Evolutionary conservation across 2,329 filamentous ascomycete species (phyloP).

Genomic region (Sclerotiophoma versabilis): DNA sequence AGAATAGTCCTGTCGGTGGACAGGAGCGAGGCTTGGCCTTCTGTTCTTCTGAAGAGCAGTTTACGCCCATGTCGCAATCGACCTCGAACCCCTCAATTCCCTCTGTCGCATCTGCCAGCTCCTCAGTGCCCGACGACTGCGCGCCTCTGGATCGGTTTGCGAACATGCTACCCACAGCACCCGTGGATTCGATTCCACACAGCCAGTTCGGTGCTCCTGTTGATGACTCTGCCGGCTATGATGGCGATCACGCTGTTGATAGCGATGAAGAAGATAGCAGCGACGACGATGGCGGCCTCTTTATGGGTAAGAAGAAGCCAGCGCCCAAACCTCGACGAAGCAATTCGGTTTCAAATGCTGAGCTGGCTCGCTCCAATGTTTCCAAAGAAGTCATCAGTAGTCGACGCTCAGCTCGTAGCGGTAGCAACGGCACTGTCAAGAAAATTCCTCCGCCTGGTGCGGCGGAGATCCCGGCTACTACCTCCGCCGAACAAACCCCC

Average conservation of each 20-base stretch:
- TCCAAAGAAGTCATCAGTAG: slow-evolving; percentile 31
- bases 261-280: slow-evolving; percentile 51
- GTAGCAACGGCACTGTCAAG: slow-evolving; percentile 60
- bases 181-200: slow-evolving; percentile 47
- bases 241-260: slow-evolving; percentile 51
- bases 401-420: slow-evolving; percentile 55
- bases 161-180: slow-evolving; percentile 34
- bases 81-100: slow-evolving; percentile 61
- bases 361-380: slow-evolving; percentile 42
- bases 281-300: slow-evolving; percentile 51
- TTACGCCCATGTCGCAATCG: slow-evolving; percentile 58
- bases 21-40: slow-evolving; percentile 46
- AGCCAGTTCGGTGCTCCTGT: slow-evolving; percentile 35
- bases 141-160: slow-evolving; percentile 25
- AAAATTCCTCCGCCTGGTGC: slow-evolving; percentile 48
- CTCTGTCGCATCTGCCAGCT: slow-evolving; percentile 57
- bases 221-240: slow-evolving; percentile 50
- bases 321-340: slow-evolving; percentile 39
- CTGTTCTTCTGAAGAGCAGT: slow-evolving; percentile 57
- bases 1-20: slow-evolving; percentile 50
- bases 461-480: background rate
- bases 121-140: slow-evolving; percentile 52
- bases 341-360: slow-evolving; percentile 48
- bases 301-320: slow-evolving; percentile 50
- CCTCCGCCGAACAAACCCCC: slow-evolving; percentile 5